Conservation (phyloP, 768 basidiomycete genomes). For the Termitomyces sp. region DNA sequence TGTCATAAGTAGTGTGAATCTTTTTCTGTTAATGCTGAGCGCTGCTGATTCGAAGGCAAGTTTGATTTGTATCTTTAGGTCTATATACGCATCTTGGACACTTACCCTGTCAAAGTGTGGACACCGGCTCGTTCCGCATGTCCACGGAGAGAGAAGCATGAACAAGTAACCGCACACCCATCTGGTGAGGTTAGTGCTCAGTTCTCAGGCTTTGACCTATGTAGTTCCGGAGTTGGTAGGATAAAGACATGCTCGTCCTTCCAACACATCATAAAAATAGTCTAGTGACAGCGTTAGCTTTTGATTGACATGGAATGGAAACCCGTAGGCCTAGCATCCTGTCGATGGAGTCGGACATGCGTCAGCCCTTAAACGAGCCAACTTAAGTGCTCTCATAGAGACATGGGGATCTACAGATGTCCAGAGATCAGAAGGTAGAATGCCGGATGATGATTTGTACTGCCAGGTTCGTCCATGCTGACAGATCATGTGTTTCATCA, state of each 20-base stretch:
- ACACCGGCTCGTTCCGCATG: background rate
- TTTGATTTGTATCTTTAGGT: background rate
- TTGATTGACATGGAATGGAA: background rate
- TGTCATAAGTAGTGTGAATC: too few species aligned
- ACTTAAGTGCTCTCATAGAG: background rate
- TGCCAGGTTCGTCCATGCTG: too few species aligned
- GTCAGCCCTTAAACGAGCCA: background rate
- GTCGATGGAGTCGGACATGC: background rate
- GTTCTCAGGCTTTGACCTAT: too few species aligned
- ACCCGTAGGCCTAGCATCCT: background rate
- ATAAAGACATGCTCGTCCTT: background rate
- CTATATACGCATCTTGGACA: background rate
- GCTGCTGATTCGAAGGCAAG: too few species aligned
- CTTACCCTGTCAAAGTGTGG: background rate
- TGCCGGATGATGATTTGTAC: background rate
- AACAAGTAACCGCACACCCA: too few species aligned
- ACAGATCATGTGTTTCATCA: background rate
- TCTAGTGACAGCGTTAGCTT: background rate
- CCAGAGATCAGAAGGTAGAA: background rate
- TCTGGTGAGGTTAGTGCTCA: too few species aligned
- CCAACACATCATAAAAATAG: background rate
- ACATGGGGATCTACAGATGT: background rate
- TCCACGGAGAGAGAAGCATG: background rate
- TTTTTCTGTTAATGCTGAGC: background rate
- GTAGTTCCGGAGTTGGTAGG: too few species aligned